These are phyloP conservation scores for Starmerella powellii DNA, from an alignment of 805 yeast genomes.

Conservation along the genomic window DNA sequence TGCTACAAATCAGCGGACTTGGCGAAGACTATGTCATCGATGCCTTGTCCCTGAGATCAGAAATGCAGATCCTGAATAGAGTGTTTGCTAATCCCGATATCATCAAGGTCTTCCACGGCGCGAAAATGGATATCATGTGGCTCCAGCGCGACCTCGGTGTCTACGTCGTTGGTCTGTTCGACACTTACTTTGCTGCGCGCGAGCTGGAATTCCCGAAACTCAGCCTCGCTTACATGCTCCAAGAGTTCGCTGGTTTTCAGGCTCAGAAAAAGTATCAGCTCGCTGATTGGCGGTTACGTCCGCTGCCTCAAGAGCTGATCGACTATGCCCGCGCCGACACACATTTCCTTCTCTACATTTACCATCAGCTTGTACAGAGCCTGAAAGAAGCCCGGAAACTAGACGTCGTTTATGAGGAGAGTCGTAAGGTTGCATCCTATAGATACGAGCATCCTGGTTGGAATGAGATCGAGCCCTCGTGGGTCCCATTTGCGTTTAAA, in stretches of 20 bases:
- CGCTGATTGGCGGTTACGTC: constrained; percentile 94
- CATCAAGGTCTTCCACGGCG: constrained; percentile 88
- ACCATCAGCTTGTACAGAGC: constrained; percentile 55
- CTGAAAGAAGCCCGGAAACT: constrained; percentile 40
- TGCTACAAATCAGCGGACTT: constrained; percentile 83
- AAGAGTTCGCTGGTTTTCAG: constrained; percentile 64
- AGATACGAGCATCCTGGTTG: constrained; percentile 70
- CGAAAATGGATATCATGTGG: constrained; percentile 95
- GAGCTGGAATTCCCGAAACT: constrained; percentile 68
- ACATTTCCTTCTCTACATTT: constrained; percentile 74
- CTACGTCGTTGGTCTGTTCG: constrained; percentile 79
- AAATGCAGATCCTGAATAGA: constrained; percentile 51
- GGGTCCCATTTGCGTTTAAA: constrained; percentile 49
- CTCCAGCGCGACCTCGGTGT: constrained; percentile 88
- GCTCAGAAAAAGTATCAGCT: constrained; percentile 91
- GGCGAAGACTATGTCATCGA: constrained; percentile 80
- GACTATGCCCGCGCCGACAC: constrained; percentile 92
- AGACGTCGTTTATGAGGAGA: constrained; percentile 47
- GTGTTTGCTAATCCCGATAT: constrained; percentile 73
- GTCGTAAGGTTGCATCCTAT: constrained; percentile 66
- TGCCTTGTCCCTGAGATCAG: constrained; percentile 65
- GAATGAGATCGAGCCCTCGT: constrained; percentile 46
- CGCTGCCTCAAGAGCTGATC: constrained; percentile 60
- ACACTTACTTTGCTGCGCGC: constrained; percentile 81
- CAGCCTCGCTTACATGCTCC: constrained; percentile 74